Percentiles rank a stretch among this genome's conserved stretches.
Conservation (phyloP, 2,329 filamentous ascomycete genomes). For the Cordyceps tenuipes region DNA sequence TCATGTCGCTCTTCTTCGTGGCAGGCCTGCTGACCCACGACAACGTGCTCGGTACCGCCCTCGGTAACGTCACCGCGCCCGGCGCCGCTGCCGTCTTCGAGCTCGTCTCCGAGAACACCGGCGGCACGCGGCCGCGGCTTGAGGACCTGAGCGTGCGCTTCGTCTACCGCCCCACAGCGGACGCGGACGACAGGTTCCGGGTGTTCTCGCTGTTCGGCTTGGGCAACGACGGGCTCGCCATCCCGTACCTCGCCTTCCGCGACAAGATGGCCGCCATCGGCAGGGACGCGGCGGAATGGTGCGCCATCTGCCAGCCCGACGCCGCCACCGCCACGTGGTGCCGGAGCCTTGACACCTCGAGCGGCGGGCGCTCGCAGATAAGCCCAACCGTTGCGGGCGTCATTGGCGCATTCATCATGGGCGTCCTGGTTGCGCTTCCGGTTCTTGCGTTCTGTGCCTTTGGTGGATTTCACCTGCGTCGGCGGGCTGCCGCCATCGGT, state of each 20-base stretch:
- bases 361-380: slow-evolving; percentile 13
- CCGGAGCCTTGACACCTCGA: slow-evolving; percentile 3
- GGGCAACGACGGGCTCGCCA: slow-evolving; percentile 22
- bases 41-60: slow-evolving; percentile 38
- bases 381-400: slow-evolving; percentile 35
- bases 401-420: slow-evolving; percentile 35
- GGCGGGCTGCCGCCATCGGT: slow-evolving; percentile 23
- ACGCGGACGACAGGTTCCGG: slow-evolving; percentile 25
- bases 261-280: slow-evolving; percentile 28
- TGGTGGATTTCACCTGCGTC: slow-evolving; percentile 25
- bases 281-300: slow-evolving; percentile 33
- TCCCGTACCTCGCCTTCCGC: slow-evolving; percentile 33
- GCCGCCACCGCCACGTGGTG: slow-evolving; percentile 30
- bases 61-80: slow-evolving; percentile 48
- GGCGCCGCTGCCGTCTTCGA: slow-evolving; percentile 73
- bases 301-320: slow-evolving; percentile 29
- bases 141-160: slow-evolving; percentile 46
- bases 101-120: slow-evolving; percentile 29
- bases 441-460: slow-evolving; percentile 25
- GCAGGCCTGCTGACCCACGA: slow-evolving; percentile 37
- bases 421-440: slow-evolving; percentile 28
- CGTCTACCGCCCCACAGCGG: slow-evolving; percentile 43
- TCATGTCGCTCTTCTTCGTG: slow-evolving; percentile 47
- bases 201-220: slow-evolving; percentile 34
- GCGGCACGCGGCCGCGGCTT: background rate